phyloP scores from a whole-genome alignment of 768 basidiomycete genomes.

The Coprinopsis sp. region DNA sequence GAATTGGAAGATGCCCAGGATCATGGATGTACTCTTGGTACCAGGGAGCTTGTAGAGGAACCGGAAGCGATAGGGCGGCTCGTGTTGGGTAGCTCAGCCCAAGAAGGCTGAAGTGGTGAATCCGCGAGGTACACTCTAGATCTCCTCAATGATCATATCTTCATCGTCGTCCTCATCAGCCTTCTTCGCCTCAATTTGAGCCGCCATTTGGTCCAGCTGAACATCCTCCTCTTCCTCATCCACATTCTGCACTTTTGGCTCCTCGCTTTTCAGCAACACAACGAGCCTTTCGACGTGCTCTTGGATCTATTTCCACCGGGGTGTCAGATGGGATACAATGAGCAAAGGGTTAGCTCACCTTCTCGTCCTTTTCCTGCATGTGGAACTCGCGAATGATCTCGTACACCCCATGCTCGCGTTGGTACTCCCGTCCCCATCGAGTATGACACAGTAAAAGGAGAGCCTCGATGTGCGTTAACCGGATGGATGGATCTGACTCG shows the following conservation, averaged over 20 bases:
- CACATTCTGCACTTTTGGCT: conserved; percentile 46
- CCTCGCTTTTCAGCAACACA: conserved; percentile 75
- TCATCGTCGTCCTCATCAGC: conserved; percentile 55
- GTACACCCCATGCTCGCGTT: conserved; percentile 80
- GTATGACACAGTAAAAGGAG: conserved; percentile 86
- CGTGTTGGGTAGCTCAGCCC: too few species aligned
- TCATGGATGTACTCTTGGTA: too few species aligned
- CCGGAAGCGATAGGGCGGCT: too few species aligned
- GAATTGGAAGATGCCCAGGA: too few species aligned
- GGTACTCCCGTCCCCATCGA: conserved; percentile 78
- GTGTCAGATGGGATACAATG: background rate
- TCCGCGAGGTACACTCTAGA: too few species aligned
- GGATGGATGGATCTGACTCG: conserved; percentile 71
- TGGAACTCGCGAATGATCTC: conserved; percentile 78
- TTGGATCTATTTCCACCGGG: conserved; percentile 51
- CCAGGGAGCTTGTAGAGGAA: too few species aligned
- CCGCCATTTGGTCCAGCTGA: conserved; percentile 12
- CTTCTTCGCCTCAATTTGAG: conserved; percentile 13
- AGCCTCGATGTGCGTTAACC: conserved; percentile 85
- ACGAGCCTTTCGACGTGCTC: conserved; percentile 89
- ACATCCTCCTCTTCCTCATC: conserved; percentile 30
- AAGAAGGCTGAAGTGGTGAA: too few species aligned
- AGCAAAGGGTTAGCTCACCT: conserved; percentile 28
- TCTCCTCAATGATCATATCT: conserved; percentile 71
- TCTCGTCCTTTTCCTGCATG: conserved; percentile 71